Percentiles rank a stretch among this genome's conserved stretches.
Conservation (phyloP, 441 rosid species). For the Erodium trifolium region DNA sequence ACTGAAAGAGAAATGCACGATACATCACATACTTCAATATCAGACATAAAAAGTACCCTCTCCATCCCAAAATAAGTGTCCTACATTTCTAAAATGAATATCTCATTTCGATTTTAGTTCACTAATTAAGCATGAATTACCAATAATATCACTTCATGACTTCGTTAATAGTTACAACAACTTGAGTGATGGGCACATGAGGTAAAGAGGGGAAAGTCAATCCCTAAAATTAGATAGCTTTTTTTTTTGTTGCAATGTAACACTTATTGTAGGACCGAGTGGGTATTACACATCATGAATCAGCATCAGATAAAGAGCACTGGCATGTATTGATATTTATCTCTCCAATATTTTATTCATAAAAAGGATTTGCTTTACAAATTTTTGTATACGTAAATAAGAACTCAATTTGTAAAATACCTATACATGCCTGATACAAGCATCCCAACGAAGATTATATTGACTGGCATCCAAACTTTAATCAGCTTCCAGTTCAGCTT, state of each 20-base stretch:
- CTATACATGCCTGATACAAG: slow-evolving; percentile 87
- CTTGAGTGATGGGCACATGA: too few relatives aligned
- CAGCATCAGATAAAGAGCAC: neutral
- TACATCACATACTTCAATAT: slow-evolving; percentile 4
- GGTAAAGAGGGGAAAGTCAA: neutral
- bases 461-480: slow-evolving; percentile 81
- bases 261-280: neutral
- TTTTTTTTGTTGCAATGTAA: neutral
- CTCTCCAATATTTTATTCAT: neutral
- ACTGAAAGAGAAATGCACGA: slow-evolving; percentile 38
- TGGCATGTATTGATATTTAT: neutral
- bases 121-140: neutral
- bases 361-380: neutral
- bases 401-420: slow-evolving; percentile 29
- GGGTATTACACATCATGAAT: neutral
- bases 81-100: neutral
- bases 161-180: too few relatives aligned
- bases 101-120: too few relatives aligned
- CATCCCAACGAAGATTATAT: slow-evolving; percentile 85
- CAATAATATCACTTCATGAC: too few relatives aligned
- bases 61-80: neutral
- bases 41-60: neutral
- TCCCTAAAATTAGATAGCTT: neutral
- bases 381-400: neutral
- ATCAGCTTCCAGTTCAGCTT: slow-evolving; percentile 71